Base-by-base conservation (phyloP, 2,329 filamentous ascomycete genomes). In the Fonsecaea pugnacius region DNA sequence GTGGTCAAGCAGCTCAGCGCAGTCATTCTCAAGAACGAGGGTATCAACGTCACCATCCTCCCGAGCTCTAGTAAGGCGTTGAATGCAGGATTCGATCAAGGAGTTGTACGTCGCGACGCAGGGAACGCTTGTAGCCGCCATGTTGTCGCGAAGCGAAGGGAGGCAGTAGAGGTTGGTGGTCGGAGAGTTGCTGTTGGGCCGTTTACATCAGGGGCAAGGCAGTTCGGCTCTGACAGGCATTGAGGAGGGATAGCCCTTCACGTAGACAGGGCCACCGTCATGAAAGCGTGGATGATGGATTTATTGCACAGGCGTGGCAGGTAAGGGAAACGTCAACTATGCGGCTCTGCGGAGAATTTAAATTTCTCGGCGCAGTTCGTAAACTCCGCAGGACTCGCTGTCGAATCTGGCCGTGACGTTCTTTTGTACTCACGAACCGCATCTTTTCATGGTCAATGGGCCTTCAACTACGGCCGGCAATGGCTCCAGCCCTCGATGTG, bases 401-500 rank as follows among this genome's bases (percentile, higher is more conserved):
- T 52, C 38, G 51, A 56, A 55, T 60, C 60, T 58, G 36, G 24
- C 36, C 24, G 27, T 6, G 24, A 36, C 40, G 46, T 16, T 14
- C 43, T 43, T 36, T 54, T 33, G 43, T 30, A 24, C 54, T 58
- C 35, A 5, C 46, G n/a, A 35, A 10, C 21, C 55, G 32, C 32
- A 7, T 27, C 14, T 38, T 27, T 32, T 27, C 46, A 38, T 21
- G 46, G 16, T 59, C 35, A 58, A 68, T 68, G 64, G 61, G 62
- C 24, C 72, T 78, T 69, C 77, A 78, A 72, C 76, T 76, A 68
- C 73, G 74, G 71, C 74, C 77, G 72, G 74, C 85, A 69, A 91
- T 92, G 78, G 87, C 89, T 72, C 85, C 77, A 64, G 75, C 73
- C 71, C 73, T 76, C 63, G 78, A 80, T 71, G 74, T 75, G 66